Base-by-base conservation (phyloP, 768 basidiomycete species). In the Suillus plorans region DNA sequence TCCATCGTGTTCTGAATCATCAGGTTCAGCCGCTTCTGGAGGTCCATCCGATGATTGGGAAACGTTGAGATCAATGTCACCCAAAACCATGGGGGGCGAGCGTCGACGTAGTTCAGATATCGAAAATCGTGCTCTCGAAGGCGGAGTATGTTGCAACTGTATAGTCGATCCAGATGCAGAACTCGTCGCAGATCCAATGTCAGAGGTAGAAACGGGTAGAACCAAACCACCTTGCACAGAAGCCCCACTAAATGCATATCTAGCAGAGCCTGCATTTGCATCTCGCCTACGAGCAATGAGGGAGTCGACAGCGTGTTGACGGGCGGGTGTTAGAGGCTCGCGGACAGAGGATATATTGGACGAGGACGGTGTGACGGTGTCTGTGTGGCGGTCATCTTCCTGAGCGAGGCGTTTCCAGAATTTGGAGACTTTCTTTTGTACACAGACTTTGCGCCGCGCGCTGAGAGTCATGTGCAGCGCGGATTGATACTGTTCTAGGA, bases 371-470 rank as follows among this genome's bases (percentile, higher is more conserved):
- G 77, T 76, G 50, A 77, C 49, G 1, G 47, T 66, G 34, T 41
- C 63, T 53, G 66, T 44, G 13, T 75, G 66, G 55, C 55, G 61
- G 56, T 57, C 64, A 62, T 77, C 71, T 65, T 74, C 76, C 58
- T 78, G 73, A 20, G 82, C 82, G 14, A 79, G 69, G 31, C 73
- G 77, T 70, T 82, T 84, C 81, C 80, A 85, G 50, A 81, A 84
- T 57, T 80, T 82, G 65, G 77, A 70, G 41, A 73, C 70, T 62
- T 83, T 84, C 72, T 73, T 82, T 61, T 76, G 76, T 49, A 79
- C 75, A 44, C 76, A 79, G 56, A 84, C 80, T 60, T 83, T 79
- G 63, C 76, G 79, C 58, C 84, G 79, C 56, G 79, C 72, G 60
- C 78, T 79, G 66, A 84, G 73, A 39, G 81, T 80, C 68, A 83